Percentiles rank a stretch among this genome's conserved stretches.
These are phyloP conservation scores for Russula griseocarnosa DNA, from an alignment of 768 basidiomycete genomes.

Conservation along the genomic window DNA sequence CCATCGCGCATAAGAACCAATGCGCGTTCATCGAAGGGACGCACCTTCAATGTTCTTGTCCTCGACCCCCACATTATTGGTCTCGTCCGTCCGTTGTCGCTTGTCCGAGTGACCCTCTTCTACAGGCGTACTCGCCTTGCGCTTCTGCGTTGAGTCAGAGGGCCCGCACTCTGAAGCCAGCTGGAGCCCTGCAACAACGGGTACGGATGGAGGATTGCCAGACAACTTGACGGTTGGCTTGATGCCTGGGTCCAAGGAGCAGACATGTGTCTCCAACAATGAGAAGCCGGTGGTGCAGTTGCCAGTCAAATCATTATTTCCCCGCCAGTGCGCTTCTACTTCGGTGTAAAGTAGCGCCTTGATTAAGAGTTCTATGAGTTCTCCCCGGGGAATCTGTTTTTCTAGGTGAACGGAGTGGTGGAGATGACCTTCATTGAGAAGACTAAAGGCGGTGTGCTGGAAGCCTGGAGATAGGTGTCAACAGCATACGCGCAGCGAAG, in stretches of 20 bases:
- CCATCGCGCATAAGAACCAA: constrained; percentile 37
- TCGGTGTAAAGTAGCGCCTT: constrained; percentile 79
- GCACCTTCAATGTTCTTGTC: constrained; percentile 36
- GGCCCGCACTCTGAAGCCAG: not conserved
- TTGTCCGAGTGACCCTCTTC: constrained; percentile 56
- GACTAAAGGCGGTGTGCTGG: constrained; percentile 74
- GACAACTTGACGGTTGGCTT: constrained; percentile 28
- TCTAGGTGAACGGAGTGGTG: constrained; percentile 63
- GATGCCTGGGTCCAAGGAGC: constrained; percentile 49
- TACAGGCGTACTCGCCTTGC: constrained; percentile 30
- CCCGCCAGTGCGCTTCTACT: constrained; percentile 79
- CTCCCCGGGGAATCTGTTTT: constrained; percentile 76
- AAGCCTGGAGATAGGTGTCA: constrained; percentile 51
- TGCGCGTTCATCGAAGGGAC: constrained; percentile 21
- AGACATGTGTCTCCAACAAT: constrained; percentile 69
- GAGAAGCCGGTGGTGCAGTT: constrained; percentile 71
- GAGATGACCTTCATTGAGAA: constrained; percentile 68
- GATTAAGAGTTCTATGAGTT: constrained; percentile 73
- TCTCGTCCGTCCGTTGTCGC: constrained; percentile 50
- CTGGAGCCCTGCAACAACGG: not conserved
- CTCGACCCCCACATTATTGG: constrained; percentile 39
- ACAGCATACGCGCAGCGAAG: not conserved
- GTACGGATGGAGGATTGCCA: constrained; percentile 10
- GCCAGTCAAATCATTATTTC: constrained; percentile 48
- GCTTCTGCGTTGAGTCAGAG: constrained; percentile 20